phyloP scores from a whole-genome alignment of 148 eudicot genomes.

The Fagopyrum esculentum region DNA sequence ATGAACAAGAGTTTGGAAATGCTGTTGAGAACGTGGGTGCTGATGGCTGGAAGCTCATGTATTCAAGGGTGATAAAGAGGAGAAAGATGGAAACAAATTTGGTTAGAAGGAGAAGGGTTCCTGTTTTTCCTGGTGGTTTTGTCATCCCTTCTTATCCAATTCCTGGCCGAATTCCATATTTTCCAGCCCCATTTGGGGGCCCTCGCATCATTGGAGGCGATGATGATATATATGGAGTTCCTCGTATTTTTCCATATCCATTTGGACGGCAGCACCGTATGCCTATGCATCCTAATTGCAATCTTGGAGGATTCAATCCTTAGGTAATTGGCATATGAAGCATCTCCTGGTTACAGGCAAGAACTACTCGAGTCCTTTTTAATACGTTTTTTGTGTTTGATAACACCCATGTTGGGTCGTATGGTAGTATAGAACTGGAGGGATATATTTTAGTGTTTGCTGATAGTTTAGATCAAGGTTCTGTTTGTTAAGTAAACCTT shows the following conservation, averaged over 20 bases:
- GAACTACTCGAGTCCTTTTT: not conserved
- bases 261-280: slow-evolving; percentile 22
- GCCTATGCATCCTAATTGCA: slow-evolving; percentile 22
- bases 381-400: not conserved
- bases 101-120: slow-evolving; percentile 19
- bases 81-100: slow-evolving; percentile 20
- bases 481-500: not conserved
- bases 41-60: slow-evolving; percentile 53
- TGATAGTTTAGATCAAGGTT: not conserved
- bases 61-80: slow-evolving; percentile 44
- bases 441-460: not conserved
- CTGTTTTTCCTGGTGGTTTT: not conserved
- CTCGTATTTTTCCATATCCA: slow-evolving; percentile 20
- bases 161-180: not conserved
- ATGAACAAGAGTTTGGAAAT: slow-evolving; percentile 50
- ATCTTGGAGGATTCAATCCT: slow-evolving; percentile 31
- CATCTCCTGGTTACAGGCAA: not conserved
- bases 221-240: slow-evolving; percentile 32
- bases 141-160: slow-evolving; percentile 5
- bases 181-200: slow-evolving; percentile 20
- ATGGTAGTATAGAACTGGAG: not conserved
- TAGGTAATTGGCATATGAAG: slow-evolving; percentile 7
- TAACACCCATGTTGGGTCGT: not conserved
- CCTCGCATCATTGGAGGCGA: slow-evolving; percentile 55
- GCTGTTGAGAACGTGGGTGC: slow-evolving; percentile 14